Evolutionary conservation across 2,329 filamentous ascomycete species (phyloP).

Genomic region (Penicillium oxalicum): DNA sequence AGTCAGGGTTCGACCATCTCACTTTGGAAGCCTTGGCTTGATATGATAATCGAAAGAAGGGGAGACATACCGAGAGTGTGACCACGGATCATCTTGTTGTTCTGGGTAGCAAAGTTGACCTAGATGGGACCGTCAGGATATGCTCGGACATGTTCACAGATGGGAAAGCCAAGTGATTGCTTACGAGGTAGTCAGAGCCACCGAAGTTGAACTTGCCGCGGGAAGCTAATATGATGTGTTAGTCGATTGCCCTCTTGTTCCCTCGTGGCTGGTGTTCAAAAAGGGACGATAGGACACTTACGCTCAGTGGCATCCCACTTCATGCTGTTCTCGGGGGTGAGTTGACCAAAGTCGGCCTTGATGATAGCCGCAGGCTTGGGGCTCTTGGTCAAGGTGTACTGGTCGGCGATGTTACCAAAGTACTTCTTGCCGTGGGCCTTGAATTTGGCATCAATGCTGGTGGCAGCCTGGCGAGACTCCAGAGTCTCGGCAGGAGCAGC

Average conservation of each 20-base stretch:
- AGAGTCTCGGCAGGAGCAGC: slow-evolving; percentile 1
- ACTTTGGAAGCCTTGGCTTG: no score
- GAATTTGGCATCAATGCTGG: slow-evolving; percentile 50
- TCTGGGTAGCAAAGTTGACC: slow-evolving; percentile 34
- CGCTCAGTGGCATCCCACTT: slow-evolving; percentile 60
- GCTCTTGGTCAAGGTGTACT: slow-evolving; percentile 51
- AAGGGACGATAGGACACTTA: slow-evolving; percentile 6
- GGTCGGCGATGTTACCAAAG: slow-evolving; percentile 55
- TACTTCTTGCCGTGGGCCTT: slow-evolving; percentile 56
- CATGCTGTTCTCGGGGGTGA: slow-evolving; percentile 60
- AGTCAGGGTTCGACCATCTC: no score
- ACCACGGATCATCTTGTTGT: slow-evolving; percentile 51
- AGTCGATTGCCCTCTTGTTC: no score
- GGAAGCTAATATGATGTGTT: background rate
- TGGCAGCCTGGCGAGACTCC: slow-evolving; percentile 8
- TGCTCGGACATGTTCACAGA: no score
- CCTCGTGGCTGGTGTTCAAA: background rate
- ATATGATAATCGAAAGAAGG: background rate
- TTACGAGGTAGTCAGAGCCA: background rate
- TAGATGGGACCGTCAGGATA: slow-evolving; percentile 39
- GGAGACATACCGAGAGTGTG: slow-evolving; percentile 47
- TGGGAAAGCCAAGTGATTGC: background rate
- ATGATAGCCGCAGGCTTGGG: slow-evolving; percentile 54
- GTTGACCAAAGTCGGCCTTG: slow-evolving; percentile 56
- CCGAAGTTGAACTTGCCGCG: background rate